Evolutionary conservation across 805 yeast species (phyloP), one percentile per base, ranked within the genome.

Genomic region (Monosporozyma yasuniensis): DNA sequence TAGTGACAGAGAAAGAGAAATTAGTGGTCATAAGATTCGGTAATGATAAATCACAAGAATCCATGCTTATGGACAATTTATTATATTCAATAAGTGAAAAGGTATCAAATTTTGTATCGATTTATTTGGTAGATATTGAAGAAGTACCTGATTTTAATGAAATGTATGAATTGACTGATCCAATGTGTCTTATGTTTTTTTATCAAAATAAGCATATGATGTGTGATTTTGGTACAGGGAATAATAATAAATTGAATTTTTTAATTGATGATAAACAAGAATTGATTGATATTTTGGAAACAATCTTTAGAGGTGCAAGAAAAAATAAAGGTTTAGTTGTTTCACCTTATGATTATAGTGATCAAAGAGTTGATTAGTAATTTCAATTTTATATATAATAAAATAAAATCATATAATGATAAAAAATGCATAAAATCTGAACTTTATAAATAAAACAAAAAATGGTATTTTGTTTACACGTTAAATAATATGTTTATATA

Each of bases 161-260:
- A 30, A 68, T 70, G 63, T 66, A 66, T 51, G 66, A 63, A 55
- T 58, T 61, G 41, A 86, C 83, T 62, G 98, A 90, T 59, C 95
- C 96, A 14, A 78, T 87, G 74, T 83, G 96, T 42, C 73, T 93
- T 47, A 93, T 93, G 98, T 90, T 91, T 63, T 91, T 93, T 66
- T 88, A 78, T 69, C 73, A 95, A 47, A 91, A 91, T 69, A 85
- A 88, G 65, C 98, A 91, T 66, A 90, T 91, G 95, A 81, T 93
- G 95, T 87, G 96, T 68, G 99, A 93, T 72, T 89, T 90, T 66
- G 99, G 99, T 2, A 93, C 98, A 0, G 99, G 99, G 30, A 89
- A 93, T 64, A 93, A 93, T 68, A 93, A 93, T 72, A 91, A 93
- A 72, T 72, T 93, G 71, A 89, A 88, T 61, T 91, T 91, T 67